phyloP scores from a whole-genome alignment of 225 moss, liverwort and hornwort genomes.

The Asterella californica region DNA sequence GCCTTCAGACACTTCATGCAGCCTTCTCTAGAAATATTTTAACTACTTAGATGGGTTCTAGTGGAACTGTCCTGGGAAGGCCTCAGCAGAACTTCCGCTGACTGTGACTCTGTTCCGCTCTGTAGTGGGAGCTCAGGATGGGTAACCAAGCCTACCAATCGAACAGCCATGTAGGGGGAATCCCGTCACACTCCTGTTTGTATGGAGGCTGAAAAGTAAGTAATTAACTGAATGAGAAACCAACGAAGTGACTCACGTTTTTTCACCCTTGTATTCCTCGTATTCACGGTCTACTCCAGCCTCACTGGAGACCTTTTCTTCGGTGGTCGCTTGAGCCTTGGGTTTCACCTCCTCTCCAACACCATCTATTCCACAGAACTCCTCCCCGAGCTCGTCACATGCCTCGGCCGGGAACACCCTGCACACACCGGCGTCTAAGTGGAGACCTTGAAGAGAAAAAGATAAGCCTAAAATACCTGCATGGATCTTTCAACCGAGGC shows the following conservation, averaged over 20 bases:
- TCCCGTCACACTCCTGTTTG: neutral
- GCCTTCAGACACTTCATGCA: neutral
- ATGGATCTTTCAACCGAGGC: neutral
- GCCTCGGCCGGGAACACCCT: constrained; percentile 51
- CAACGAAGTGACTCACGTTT: constrained; percentile 27
- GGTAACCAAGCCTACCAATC: too few relatives aligned
- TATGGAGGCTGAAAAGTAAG: neutral
- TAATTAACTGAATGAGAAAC: neutral
- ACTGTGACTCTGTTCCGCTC: too few relatives aligned
- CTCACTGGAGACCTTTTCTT: neutral
- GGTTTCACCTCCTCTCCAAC: constrained; percentile 31
- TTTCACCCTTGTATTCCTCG: constrained; percentile 37
- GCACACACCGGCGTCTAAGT: neutral
- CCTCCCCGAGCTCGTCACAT: constrained; percentile 47
- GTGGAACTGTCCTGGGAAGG: neutral
- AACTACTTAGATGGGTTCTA: neutral
- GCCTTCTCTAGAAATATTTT: neutral
- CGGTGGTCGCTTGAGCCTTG: neutral
- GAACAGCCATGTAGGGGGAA: neutral
- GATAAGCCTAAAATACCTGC: neutral
- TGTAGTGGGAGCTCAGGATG: too few relatives aligned
- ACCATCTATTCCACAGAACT: constrained; percentile 30
- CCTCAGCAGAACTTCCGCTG: neutral
- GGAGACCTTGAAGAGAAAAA: neutral
- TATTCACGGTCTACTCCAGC: constrained; percentile 40